Evolutionary conservation across 148 eudicot genomes (phyloP), one percentile per base, ranked within the genome.

Genomic region (Limonium bicolor): DNA sequence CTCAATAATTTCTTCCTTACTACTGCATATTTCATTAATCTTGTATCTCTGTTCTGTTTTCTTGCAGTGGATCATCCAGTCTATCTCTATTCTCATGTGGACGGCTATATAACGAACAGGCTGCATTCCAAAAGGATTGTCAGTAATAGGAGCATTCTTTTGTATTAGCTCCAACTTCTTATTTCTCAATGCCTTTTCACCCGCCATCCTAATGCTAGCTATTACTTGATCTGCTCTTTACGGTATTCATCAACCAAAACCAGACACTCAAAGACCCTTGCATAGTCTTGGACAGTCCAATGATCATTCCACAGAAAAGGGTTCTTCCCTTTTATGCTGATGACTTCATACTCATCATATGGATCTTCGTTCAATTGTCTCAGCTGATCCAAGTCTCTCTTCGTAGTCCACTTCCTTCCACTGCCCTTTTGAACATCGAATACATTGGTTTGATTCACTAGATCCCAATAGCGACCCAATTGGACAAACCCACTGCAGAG

Each of bases 251-350:
- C 95, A 4, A 77, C 93, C 51, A 84, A 73, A 59, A 69, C 80
- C 42, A 90, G 58, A 58, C 99, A 84, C 52, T 81, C 84, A 12
- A 90, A 90, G 6, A 84, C 57, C 63, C 50, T 71, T 12, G 93
- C 99, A 44, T 90, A 90, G 58, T 90, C 95, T 40, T 61, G 69
- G 18, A 65, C 75, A 17, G 99, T 82, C 99, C 99, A 90, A 54
- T 90, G 99, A 73, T 90, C 99, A 46, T 84, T 82, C 99, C 99
- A 90, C 63, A 90, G 56, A 65, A 90, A 90, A 0, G 95, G 93
- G 57, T 90, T 90, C 56, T 84, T 84, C 2, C 95, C 99, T 36
- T 59, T 51, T 41, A 90, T 48, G 19, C 59, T 61, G 59, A 85
- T 62, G 1, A 61, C 60, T 61, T 90, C 85, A n/a, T 69, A 63